These are phyloP conservation scores for Quercus wislizeni DNA, from an alignment of 306 rosid genomes.

Conservation along the genomic window DNA sequence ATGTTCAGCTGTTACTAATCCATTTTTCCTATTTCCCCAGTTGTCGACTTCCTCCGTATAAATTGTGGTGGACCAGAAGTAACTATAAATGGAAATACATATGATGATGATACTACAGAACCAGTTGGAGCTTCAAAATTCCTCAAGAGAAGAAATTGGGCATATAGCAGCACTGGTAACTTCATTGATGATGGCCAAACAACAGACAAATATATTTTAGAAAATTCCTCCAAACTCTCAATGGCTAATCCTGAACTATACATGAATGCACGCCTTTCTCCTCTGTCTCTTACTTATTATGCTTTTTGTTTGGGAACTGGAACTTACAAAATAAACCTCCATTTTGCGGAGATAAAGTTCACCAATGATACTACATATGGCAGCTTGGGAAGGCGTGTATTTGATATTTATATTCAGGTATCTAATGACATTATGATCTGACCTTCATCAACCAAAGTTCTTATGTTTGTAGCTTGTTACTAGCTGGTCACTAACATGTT, in stretches of 20 bases:
- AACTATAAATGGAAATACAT: background rate
- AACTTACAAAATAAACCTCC: slow-evolving; percentile 37
- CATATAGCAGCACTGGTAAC: slow-evolving; percentile 36
- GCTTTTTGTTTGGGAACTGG: slow-evolving; percentile 41
- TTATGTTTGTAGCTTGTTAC: background rate
- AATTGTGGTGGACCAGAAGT: slow-evolving; percentile 42
- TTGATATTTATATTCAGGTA: slow-evolving; percentile 48
- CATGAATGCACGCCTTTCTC: slow-evolving; percentile 44
- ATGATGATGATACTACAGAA: slow-evolving; percentile 6
- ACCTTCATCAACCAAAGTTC: background rate
- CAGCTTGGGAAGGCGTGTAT: slow-evolving; percentile 54
- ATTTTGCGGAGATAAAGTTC: slow-evolving; percentile 46
- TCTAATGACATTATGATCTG: background rate
- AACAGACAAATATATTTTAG: background rate
- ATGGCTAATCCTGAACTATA: slow-evolving; percentile 30
- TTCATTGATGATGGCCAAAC: background rate
- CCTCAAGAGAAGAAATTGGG: slow-evolving; percentile 23
- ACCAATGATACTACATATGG: background rate
- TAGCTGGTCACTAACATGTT: background rate
- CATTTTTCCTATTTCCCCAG: slow-evolving; percentile 5
- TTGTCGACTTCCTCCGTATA: slow-evolving; percentile 26
- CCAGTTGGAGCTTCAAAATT: slow-evolving; percentile 8
- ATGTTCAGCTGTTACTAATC: background rate
- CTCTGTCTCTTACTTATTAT: slow-evolving; percentile 45
- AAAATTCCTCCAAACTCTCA: slow-evolving; percentile 21